phyloP scores from a whole-genome alignment of 805 yeast genomes.

The Pichia kluyveri region DNA sequence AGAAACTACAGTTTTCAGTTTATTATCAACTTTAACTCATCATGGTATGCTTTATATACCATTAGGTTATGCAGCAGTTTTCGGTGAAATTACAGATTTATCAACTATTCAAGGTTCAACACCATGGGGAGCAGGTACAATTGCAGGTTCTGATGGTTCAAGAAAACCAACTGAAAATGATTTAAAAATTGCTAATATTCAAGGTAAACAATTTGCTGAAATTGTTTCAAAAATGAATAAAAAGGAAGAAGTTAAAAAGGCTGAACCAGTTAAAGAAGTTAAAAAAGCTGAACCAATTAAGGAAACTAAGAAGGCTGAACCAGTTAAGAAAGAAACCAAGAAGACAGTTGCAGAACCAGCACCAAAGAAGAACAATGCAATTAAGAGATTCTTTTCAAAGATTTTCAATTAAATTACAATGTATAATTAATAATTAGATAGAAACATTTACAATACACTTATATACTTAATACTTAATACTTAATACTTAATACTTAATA shows the following conservation, averaged over 20 bases:
- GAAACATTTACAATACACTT: too few species aligned
- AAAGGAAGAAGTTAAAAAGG: too few species aligned
- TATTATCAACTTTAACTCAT: slow-evolving; percentile 59
- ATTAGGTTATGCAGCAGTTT: slow-evolving; percentile 55
- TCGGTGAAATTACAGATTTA: slow-evolving; percentile 44
- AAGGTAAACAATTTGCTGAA: slow-evolving; percentile 57
- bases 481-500: too few species aligned
- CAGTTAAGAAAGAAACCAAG: too few species aligned
- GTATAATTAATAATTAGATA: background rate
- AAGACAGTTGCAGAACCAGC: background rate
- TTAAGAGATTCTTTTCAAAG: slow-evolving; percentile 3
- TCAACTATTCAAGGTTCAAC: slow-evolving; percentile 60
- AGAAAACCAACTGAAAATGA: slow-evolving; percentile 59
- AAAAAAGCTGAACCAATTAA: too few species aligned
- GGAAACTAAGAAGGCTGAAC: background rate
- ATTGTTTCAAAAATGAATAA: slow-evolving; percentile 26
- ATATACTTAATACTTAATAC: too few species aligned
- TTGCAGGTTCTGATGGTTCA: slow-evolving; percentile 71
- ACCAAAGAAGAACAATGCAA: slow-evolving; percentile 4
- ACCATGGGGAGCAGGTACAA: slow-evolving; percentile 82
- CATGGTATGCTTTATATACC: slow-evolving; percentile 80
- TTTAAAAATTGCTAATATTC: slow-evolving; percentile 50
- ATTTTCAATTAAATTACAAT: background rate
- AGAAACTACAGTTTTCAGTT: slow-evolving; percentile 58
- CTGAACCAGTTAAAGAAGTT: too few species aligned